phyloP scores from a whole-genome alignment of 768 basidiomycete species.

The Phylloporus sp. region DNA sequence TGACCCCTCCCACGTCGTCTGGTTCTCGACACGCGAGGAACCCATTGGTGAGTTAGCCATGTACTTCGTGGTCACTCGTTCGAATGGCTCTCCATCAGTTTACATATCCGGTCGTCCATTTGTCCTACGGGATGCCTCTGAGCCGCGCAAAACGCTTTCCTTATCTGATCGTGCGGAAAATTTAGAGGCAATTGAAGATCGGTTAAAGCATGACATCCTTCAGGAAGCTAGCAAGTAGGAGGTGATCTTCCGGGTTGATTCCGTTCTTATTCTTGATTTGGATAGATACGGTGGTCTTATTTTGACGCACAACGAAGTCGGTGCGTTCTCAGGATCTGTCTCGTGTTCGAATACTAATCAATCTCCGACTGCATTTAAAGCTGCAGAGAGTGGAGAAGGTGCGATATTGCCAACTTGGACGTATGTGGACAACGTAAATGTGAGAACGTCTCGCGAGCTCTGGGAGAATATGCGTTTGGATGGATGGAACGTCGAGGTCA shows the following conservation, averaged over 20 bases:
- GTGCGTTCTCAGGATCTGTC: slow-evolving; percentile 36
- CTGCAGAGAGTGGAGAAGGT: slow-evolving; percentile 62
- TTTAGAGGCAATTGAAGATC: slow-evolving; percentile 84
- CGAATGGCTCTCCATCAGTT: slow-evolving; percentile 33
- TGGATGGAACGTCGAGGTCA: slow-evolving; percentile 90
- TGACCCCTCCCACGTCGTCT: slow-evolving; percentile 74
- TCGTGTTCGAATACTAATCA: background rate
- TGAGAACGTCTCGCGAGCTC: slow-evolving; percentile 84
- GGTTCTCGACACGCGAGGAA: slow-evolving; percentile 97
- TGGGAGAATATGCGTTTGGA: slow-evolving; percentile 73
- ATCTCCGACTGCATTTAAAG: slow-evolving; percentile 23
- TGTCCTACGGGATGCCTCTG: slow-evolving; percentile 81
- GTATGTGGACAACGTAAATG: slow-evolving; percentile 72
- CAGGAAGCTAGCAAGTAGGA: slow-evolving; percentile 68
- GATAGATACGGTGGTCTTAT: slow-evolving; percentile 82
- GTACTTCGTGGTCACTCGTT: background rate
- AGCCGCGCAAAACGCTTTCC: slow-evolving; percentile 71
- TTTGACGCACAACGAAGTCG: slow-evolving; percentile 90
- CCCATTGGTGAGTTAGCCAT: slow-evolving; percentile 63
- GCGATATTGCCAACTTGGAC: slow-evolving; percentile 93
- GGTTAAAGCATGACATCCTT: slow-evolving; percentile 88
- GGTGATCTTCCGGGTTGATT: background rate
- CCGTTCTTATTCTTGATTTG: slow-evolving; percentile 8
- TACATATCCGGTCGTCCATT: slow-evolving; percentile 92
- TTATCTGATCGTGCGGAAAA: slow-evolving; percentile 93